Evolutionary conservation across 345 rosid genomes (phyloP).

Genomic region (Populus simonii): DNA sequence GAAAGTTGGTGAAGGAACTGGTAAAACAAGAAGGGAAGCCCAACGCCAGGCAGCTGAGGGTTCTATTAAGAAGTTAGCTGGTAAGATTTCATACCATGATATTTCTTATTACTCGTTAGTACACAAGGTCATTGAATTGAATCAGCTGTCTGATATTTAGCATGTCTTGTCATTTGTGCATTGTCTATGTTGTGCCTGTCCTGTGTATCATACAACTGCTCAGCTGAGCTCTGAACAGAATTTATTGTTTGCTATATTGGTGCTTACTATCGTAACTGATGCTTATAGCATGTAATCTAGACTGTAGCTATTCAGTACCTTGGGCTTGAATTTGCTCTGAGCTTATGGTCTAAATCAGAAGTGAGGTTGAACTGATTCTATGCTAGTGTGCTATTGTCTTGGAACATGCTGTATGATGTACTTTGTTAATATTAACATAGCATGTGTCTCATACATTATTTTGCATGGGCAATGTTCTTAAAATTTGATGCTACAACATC

Average conservation of each 20-base stretch:
- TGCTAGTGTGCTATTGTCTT: not conserved
- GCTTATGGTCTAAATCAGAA: not conserved
- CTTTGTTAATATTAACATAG: not conserved
- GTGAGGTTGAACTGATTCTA: not conserved
- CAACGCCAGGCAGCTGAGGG: conserved; percentile 71
- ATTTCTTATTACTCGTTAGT: not conserved
- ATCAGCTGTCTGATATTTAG: not conserved
- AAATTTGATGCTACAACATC: not conserved
- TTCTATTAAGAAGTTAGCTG: conserved; percentile 68
- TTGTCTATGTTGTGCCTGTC: not conserved
- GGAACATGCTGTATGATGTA: not conserved
- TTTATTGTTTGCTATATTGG: not conserved
- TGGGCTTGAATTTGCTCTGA: not conserved
- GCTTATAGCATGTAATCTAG: not conserved
- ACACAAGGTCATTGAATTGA: not conserved
- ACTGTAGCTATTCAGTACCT: not conserved
- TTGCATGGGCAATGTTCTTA: not conserved
- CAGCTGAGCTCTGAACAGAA: not conserved
- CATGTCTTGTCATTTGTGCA: not conserved
- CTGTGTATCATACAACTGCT: not conserved
- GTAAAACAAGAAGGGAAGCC: conserved; percentile 87
- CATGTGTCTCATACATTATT: not conserved
- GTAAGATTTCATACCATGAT: conserved; percentile 40
- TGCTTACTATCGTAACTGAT: not conserved
- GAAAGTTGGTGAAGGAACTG: conserved; percentile 77